phyloP scores from a whole-genome alignment of 768 basidiomycete genomes.

The Solioccasus polychromus region DNA sequence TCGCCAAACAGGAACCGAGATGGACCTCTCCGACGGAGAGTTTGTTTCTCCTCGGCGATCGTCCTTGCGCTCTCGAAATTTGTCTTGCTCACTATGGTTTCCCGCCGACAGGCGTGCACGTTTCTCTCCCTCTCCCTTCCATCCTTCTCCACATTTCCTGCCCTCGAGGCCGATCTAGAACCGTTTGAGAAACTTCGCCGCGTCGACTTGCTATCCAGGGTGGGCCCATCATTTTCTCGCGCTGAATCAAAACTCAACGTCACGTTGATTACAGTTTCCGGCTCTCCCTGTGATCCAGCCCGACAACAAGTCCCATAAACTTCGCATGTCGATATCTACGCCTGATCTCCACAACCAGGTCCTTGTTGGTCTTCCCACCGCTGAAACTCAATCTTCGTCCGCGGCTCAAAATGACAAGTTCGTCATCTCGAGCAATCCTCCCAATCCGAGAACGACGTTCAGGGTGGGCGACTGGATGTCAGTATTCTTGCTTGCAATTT shows the following conservation, averaged over 20 bases:
- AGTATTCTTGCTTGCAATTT: conserved; percentile 36
- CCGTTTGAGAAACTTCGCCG: conserved; percentile 56
- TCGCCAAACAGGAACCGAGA: conserved; percentile 5
- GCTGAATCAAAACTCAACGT: background rate
- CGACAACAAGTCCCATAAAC: conserved; percentile 17
- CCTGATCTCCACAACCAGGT: conserved; percentile 30
- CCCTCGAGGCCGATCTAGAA: conserved; percentile 61
- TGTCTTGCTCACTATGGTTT: conserved; percentile 16
- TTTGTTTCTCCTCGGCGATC: conserved; percentile 21
- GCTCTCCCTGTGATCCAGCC: conserved; percentile 23
- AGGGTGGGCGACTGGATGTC: conserved; percentile 77
- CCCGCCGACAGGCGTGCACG: conserved; percentile 45
- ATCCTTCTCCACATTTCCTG: conserved; percentile 48
- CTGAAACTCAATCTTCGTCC: background rate
- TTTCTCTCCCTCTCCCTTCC: conserved; percentile 51
- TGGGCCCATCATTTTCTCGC: conserved; percentile 3
- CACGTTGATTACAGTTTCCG: conserved; percentile 10
- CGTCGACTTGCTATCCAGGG: conserved; percentile 35
- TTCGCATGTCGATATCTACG: conserved; percentile 35
- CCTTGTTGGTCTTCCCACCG: conserved; percentile 3
- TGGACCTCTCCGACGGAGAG: background rate
- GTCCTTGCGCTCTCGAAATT: conserved; percentile 10
- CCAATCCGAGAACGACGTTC: conserved; percentile 65
- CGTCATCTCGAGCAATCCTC: conserved; percentile 66
- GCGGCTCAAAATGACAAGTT: conserved; percentile 37